Conservation (phyloP, 2,329 filamentous ascomycete species). For the Calonectria hongkongensis region DNA sequence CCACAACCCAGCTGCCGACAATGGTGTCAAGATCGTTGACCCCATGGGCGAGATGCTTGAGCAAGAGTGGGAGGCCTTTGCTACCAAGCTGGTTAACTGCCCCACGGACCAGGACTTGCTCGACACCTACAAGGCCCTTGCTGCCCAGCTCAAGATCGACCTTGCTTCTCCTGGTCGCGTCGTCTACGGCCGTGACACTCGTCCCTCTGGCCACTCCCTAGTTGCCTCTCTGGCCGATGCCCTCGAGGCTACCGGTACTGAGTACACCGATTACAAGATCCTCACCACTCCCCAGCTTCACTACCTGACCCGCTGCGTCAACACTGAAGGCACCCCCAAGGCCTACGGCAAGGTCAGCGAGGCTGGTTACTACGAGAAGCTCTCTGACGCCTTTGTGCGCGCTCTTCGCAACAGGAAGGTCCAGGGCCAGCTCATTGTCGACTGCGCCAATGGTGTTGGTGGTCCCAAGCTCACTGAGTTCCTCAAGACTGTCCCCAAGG, state of each 20-base stretch:
- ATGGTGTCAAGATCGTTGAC: conserved; percentile 96
- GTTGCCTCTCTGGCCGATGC: conserved; percentile 87
- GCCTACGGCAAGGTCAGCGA: conserved; percentile 94
- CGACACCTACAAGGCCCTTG: conserved; percentile 84
- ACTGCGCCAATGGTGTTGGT: conserved; percentile 97
- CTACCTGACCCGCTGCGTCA: conserved; percentile 95
- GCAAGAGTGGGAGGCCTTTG: conserved; percentile 94
- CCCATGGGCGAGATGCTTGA: conserved; percentile 99
- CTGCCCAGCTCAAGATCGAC: conserved; percentile 85
- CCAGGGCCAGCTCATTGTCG: conserved; percentile 85
- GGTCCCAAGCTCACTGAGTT: conserved; percentile 92
- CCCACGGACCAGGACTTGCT: conserved; percentile 83
- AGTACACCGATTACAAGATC: conserved; percentile 90
- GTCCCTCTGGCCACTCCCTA: conserved; percentile 91
- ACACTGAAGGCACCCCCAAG: conserved; percentile 90
- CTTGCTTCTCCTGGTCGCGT: conserved; percentile 83
- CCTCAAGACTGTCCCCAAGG: conserved; percentile 85
- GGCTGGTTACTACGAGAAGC: conserved; percentile 95
- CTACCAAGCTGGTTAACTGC: conserved; percentile 92
- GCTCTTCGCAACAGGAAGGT: conserved; percentile 87
- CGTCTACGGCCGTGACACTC: conserved; percentile 93
- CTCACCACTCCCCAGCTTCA: conserved; percentile 98
- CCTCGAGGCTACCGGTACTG: conserved; percentile 83
- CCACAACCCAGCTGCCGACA: conserved; percentile 92
- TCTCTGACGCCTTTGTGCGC: conserved; percentile 87